Evolutionary conservation across 2,329 filamentous ascomycete genomes (phyloP).

Genomic region (Pseudogymnoascus sp.): DNA sequence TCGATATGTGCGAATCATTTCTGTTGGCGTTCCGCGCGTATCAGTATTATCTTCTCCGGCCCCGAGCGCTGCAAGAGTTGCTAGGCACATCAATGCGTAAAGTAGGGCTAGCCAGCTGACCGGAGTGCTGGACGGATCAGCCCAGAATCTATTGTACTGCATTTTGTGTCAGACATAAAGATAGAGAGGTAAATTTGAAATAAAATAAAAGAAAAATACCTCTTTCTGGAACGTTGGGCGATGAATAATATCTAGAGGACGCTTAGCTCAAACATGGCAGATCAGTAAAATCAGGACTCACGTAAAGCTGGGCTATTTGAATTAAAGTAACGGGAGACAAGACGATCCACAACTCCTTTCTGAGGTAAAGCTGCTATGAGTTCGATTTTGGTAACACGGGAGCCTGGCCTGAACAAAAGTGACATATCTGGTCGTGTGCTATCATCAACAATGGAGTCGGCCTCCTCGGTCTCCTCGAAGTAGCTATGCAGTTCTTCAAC

Average conservation of each 20-base stretch:
- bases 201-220: slow-evolving; percentile 24
- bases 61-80: slow-evolving; percentile 34
- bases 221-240: slow-evolving; percentile 41
- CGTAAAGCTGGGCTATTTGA: slow-evolving; percentile 44
- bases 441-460: slow-evolving; percentile 21
- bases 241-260: slow-evolving; percentile 40
- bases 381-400: slow-evolving; percentile 34
- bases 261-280: slow-evolving; percentile 9
- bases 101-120: slow-evolving; percentile 43
- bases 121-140: slow-evolving; percentile 31
- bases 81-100: slow-evolving; percentile 25
- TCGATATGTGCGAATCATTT: slow-evolving; percentile 41
- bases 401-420: slow-evolving; percentile 32
- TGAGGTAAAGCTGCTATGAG: slow-evolving; percentile 41
- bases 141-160: slow-evolving; percentile 43
- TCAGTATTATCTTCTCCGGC: slow-evolving; percentile 38
- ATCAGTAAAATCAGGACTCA: slow-evolving; percentile 24
- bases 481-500: slow-evolving; percentile 52
- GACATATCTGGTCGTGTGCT: slow-evolving; percentile 27
- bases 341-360: slow-evolving; percentile 37
- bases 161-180: slow-evolving; percentile 7
- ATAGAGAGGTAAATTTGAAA: neutral
- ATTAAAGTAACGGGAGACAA: slow-evolving; percentile 46
- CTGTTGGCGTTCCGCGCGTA: slow-evolving; percentile 35
- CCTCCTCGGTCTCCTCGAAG: slow-evolving; percentile 35